phyloP scores from a whole-genome alignment of 2,329 filamentous ascomycete species.

The Talaromyces verruculosus region DNA sequence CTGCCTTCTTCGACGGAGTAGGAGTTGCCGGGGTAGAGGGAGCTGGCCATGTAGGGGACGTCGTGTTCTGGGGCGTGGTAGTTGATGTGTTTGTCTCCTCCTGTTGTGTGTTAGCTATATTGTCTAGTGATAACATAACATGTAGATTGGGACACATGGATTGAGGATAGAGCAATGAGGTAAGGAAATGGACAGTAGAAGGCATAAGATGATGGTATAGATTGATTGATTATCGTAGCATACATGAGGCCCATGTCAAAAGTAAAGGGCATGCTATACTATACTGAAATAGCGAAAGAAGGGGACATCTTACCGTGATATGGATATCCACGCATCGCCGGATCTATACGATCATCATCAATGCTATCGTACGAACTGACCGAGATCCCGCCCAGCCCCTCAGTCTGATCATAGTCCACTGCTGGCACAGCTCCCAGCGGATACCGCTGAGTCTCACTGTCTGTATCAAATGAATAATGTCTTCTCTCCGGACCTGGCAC shows the following conservation, averaged over 20 bases:
- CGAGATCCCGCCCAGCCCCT: constrained; percentile 42
- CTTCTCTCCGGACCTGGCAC: constrained; percentile 23
- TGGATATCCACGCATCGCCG: constrained; percentile 35
- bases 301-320: constrained; percentile 39
- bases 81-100: constrained; percentile 40
- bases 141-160: neutral
- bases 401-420: constrained; percentile 44
- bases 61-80: constrained; percentile 42
- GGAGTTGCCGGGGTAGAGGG: constrained; percentile 33
- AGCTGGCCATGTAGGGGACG: constrained; percentile 40
- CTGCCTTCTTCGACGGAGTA: constrained; percentile 36
- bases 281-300: neutral
- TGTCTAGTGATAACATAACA: neutral
- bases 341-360: constrained; percentile 43
- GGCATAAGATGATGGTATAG: neutral
- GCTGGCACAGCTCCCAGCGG: constrained; percentile 29
- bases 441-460: constrained; percentile 24
- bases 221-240: constrained; percentile 13
- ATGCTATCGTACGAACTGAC: constrained; percentile 46
- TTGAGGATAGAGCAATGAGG: neutral
- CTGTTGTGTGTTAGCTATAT: constrained; percentile 30
- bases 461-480: constrained; percentile 42
- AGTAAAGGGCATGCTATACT: neutral
- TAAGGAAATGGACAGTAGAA: neutral
- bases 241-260: neutral